Conservation (phyloP, 805 yeast genomes). For the Ogataea polymorpha region DNA sequence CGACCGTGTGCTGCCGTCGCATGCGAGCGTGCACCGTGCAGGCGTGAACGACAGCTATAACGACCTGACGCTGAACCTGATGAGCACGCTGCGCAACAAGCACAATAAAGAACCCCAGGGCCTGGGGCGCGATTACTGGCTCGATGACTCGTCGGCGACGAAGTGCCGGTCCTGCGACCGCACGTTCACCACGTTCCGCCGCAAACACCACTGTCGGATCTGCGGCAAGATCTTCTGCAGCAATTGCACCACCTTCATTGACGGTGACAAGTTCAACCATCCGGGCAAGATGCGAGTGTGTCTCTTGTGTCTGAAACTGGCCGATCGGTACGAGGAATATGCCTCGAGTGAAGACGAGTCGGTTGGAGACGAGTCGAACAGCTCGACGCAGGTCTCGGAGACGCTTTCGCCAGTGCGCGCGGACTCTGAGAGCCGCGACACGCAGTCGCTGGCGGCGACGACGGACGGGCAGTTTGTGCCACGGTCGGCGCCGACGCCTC, state of each 20-base stretch:
- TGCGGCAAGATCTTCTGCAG: conserved; percentile 96
- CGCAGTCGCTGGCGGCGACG: conserved; percentile 7
- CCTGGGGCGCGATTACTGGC: conserved; percentile 83
- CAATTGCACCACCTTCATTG: conserved; percentile 68
- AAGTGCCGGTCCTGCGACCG: conserved; percentile 84
- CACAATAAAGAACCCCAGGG: conserved; percentile 34
- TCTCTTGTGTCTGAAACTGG: conserved; percentile 59
- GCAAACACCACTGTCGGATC: conserved; percentile 92
- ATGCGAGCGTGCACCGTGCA: conserved; percentile 6
- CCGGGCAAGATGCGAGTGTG: conserved; percentile 77
- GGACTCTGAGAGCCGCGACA: conserved; percentile 13
- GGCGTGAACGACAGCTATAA: conserved; percentile 18
- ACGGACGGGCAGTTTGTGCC: conserved; percentile 10
- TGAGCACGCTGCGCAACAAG: conserved; percentile 22
- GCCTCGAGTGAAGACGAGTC: conserved; percentile 62
- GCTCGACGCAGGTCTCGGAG: conserved; percentile 19
- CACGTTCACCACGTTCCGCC: conserved; percentile 76
- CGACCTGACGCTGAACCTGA: conserved; percentile 25
- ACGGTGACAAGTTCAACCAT: conserved; percentile 62
- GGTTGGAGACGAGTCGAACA: conserved; percentile 35
- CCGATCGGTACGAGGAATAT: conserved; percentile 65
- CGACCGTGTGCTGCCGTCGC: conserved; percentile 18
- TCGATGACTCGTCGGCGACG: conserved; percentile 89
- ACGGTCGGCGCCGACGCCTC: conserved; percentile 47
- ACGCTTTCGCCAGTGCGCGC: conserved; percentile 15